These are phyloP conservation scores for Eucalyptus dawsonii DNA, from an alignment of 345 rosid species.

Conservation along the genomic window DNA sequence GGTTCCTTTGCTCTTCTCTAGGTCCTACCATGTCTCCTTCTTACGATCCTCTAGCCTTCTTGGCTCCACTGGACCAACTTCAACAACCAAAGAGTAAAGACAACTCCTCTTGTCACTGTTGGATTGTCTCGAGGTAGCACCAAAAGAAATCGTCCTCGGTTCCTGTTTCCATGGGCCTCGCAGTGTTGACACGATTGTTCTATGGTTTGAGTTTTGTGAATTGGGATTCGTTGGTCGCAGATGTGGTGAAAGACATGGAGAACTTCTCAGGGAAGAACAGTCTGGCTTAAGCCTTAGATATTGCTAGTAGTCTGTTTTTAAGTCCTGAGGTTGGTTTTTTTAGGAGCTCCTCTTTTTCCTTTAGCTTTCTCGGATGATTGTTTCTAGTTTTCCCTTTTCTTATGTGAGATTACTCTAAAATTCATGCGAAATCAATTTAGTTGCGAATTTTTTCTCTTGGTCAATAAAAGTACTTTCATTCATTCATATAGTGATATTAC, in stretches of 20 bases:
- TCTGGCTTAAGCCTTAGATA: background rate
- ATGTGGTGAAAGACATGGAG: background rate
- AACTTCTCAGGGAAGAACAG: background rate
- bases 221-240: background rate
- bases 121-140: background rate
- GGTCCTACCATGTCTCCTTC: background rate
- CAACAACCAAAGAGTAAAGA: background rate
- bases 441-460: background rate
- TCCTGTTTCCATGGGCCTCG: background rate
- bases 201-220: background rate
- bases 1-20: too few relatives aligned
- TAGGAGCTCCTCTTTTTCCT: background rate
- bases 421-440: background rate
- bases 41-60: background rate
- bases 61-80: background rate
- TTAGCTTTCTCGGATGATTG: background rate
- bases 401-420: background rate
- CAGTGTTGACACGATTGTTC: background rate
- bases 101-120: background rate
- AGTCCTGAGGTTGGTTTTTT: background rate
- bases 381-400: background rate
- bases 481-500: too few relatives aligned
- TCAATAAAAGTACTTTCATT: too few relatives aligned
- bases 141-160: background rate
- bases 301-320: background rate